Percentiles rank a stretch among this genome's conserved stretches.
phyloP scores from a whole-genome alignment of 352 stramenopile genomes.

The Globisporangium rhizosaccharum region DNA sequence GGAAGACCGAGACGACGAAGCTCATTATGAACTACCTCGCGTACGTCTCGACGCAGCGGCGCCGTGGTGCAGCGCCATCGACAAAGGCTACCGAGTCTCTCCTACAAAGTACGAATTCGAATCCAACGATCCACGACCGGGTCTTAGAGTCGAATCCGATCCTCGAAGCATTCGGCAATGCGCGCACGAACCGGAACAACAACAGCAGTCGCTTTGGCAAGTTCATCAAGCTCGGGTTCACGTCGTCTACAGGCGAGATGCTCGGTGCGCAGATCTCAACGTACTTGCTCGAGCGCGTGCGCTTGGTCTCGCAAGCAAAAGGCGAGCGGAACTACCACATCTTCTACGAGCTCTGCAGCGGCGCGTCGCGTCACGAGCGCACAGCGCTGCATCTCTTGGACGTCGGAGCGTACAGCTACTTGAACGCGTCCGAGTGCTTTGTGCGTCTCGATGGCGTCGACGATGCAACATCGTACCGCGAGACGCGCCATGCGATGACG shows the following conservation, averaged over 20 bases:
- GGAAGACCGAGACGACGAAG: constrained; percentile 97
- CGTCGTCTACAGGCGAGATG: constrained; percentile 54
- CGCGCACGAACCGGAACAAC: constrained; percentile 94
- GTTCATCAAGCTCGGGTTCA: constrained; percentile 94
- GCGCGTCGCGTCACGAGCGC: constrained; percentile 53
- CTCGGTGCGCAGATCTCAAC: constrained; percentile 82
- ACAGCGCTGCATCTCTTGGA: constrained; percentile 38
- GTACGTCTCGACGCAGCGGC: constrained; percentile 59
- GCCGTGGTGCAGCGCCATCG: not conserved
- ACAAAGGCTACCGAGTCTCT: too few species aligned
- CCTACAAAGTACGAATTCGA: constrained; percentile 1
- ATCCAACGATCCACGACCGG: constrained; percentile 75
- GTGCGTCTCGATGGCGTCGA: constrained; percentile 70
- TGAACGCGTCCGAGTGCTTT: constrained; percentile 79
- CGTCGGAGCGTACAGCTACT: constrained; percentile 70
- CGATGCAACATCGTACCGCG: constrained; percentile 71
- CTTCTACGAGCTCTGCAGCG: constrained; percentile 95
- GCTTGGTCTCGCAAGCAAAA: constrained; percentile 90
- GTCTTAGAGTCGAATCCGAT: constrained; percentile 95
- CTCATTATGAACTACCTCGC: constrained; percentile 96
- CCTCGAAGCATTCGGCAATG: constrained; percentile 95
- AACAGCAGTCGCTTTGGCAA: constrained; percentile 96
- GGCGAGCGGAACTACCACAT: constrained; percentile 98
- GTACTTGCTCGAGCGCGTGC: constrained; percentile 95
- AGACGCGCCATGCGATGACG: constrained; percentile 75